Evolutionary conservation across 2,329 filamentous ascomycete genomes (phyloP).

Genomic region (Phialocephala subalpina): DNA sequence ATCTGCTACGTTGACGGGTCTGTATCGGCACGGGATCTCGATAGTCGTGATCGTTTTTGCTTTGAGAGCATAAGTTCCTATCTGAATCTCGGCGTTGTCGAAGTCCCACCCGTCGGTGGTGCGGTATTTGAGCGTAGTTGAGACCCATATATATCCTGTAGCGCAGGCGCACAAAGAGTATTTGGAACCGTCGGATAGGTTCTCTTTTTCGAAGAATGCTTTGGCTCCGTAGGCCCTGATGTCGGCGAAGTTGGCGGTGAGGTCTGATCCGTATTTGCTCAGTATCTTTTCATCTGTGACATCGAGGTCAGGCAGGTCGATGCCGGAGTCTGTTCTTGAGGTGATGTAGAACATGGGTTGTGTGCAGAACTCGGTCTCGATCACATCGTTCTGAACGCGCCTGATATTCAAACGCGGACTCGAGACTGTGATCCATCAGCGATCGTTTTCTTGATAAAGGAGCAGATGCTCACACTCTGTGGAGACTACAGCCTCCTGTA

Average conservation of each 20-base stretch:
- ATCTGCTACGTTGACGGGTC: slow-evolving; percentile 2
- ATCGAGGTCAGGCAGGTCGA: slow-evolving; percentile 36
- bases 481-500: slow-evolving; percentile 41
- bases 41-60: slow-evolving; percentile 36
- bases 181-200: slow-evolving; percentile 30
- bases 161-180: slow-evolving; percentile 41
- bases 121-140: slow-evolving; percentile 19
- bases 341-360: slow-evolving; percentile 37
- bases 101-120: slow-evolving; percentile 17
- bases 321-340: slow-evolving; percentile 37
- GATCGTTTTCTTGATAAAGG: neutral
- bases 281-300: slow-evolving; percentile 39
- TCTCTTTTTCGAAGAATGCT: slow-evolving; percentile 39
- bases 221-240: slow-evolving; percentile 36
- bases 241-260: slow-evolving; percentile 41
- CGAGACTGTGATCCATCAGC: slow-evolving; percentile 32
- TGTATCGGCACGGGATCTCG: slow-evolving; percentile 37
- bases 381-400: slow-evolving; percentile 29
- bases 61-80: slow-evolving; percentile 39
- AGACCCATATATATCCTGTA: slow-evolving; percentile 42
- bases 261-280: slow-evolving; percentile 38
- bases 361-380: slow-evolving; percentile 32
- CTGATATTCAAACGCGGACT: slow-evolving; percentile 36
- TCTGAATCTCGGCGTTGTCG: slow-evolving; percentile 36
- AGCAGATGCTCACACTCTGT: slow-evolving; percentile 35